Conservation (phyloP, 2,329 filamentous ascomycete species). For the Fusarium multiceps region DNA sequence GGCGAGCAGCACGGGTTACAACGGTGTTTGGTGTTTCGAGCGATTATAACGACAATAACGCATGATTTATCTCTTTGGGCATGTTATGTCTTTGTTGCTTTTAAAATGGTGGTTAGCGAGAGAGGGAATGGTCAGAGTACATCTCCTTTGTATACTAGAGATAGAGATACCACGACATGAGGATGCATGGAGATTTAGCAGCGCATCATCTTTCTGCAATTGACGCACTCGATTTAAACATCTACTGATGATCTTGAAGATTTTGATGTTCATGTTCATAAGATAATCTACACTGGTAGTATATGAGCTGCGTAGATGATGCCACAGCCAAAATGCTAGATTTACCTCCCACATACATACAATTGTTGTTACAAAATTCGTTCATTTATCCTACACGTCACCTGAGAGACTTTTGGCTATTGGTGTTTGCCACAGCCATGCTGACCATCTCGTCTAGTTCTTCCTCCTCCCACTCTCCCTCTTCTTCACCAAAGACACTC, state of each 20-base stretch:
- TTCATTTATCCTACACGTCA: conserved; percentile 33
- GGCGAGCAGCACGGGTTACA: conserved; percentile 35
- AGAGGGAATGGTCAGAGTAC: conserved; percentile 12
- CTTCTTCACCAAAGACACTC: conserved; percentile 70
- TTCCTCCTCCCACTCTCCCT: conserved; percentile 69
- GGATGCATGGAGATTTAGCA: conserved; percentile 30
- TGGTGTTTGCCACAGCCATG: conserved; percentile 48
- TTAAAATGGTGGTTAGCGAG: conserved; percentile 37
- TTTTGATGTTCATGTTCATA: conserved; percentile 9
- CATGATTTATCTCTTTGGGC: conserved; percentile 14
- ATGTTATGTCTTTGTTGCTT: conserved; percentile 31
- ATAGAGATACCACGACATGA: conserved; percentile 44
- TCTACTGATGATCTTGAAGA: not conserved
- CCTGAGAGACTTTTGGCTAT: conserved; percentile 25
- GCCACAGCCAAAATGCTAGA: conserved; percentile 10
- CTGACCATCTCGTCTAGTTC: conserved; percentile 56
- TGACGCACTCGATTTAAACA: conserved; percentile 5
- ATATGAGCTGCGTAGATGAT: conserved; percentile 22
- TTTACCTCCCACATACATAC: conserved; percentile 38
- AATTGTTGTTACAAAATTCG: conserved; percentile 42
- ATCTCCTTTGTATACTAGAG: conserved; percentile 47
- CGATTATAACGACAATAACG: conserved; percentile 41
- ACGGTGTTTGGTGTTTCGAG: conserved; percentile 35
- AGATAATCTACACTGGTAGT: conserved; percentile 31
- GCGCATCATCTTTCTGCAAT: conserved; percentile 20